Percentiles rank a stretch among this genome's conserved stretches.
These are phyloP conservation scores for Debaryomycetaceae sp. DNA, from an alignment of 1,139 yeast species.

Conservation along the genomic window DNA sequence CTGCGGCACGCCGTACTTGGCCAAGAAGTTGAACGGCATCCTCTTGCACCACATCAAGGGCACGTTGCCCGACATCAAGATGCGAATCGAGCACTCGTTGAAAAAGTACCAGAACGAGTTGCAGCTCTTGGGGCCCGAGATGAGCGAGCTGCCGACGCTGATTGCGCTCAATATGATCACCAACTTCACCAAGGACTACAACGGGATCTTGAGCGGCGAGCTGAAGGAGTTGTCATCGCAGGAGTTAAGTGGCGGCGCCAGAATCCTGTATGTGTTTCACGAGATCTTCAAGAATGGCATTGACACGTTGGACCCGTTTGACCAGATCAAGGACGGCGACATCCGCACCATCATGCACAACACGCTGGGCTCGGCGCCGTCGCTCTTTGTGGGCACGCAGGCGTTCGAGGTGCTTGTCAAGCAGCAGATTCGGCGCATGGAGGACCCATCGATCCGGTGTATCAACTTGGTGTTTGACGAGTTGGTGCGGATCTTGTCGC, in stretches of 20 bases:
- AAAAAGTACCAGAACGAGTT: constrained; percentile 83
- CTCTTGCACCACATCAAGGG: constrained; percentile 89
- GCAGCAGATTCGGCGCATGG: constrained; percentile 91
- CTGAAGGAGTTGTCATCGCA: constrained; percentile 80
- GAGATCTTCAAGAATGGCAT: constrained; percentile 94
- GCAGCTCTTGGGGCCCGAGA: constrained; percentile 73
- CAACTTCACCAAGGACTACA: constrained; percentile 87
- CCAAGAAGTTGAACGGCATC: constrained; percentile 87
- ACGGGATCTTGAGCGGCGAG: constrained; percentile 90
- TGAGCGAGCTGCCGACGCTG: constrained; percentile 83
- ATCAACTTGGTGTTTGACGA: constrained; percentile 91
- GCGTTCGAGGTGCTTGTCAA: constrained; percentile 95
- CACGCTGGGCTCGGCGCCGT: constrained; percentile 97
- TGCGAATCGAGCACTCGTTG: constrained; percentile 78
- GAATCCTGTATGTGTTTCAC: constrained; percentile 95
- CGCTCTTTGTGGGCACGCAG: constrained; percentile 93
- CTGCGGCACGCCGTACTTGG: constrained; percentile 96
- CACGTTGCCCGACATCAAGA: constrained; percentile 90
- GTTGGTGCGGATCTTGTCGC: constrained; percentile 83
- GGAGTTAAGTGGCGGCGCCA: constrained; percentile 95
- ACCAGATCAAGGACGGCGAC: constrained; percentile 93
- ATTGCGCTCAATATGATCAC: constrained; percentile 89
- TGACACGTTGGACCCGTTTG: constrained; percentile 91
- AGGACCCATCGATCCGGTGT: constrained; percentile 89
- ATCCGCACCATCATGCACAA: constrained; percentile 97